Conservation (phyloP, 805 yeast genomes). For the Kazachstania viticola region DNA sequence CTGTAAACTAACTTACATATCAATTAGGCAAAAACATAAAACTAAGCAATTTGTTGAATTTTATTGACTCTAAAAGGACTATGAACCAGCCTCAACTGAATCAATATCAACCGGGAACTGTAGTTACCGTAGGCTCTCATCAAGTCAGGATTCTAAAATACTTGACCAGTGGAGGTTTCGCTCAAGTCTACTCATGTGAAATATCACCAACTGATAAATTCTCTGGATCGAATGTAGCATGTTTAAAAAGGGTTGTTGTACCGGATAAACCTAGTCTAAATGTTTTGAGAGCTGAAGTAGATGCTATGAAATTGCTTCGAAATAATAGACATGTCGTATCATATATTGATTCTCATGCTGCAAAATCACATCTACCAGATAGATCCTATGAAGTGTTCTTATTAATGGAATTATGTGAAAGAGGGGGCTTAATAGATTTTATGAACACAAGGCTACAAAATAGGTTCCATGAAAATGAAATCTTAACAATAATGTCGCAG, state of each 20-base stretch:
- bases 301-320: constrained; percentile 83
- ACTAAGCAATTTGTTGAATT: too few relatives aligned
- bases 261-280: constrained; percentile 81
- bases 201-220: constrained; percentile 42
- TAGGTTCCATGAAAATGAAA: constrained; percentile 56
- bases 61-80: too few relatives aligned
- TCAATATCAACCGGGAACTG: constrained; percentile 66
- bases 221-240: constrained; percentile 47
- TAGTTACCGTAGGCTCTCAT: constrained; percentile 76
- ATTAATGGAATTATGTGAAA: constrained; percentile 69
- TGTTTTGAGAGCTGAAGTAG: constrained; percentile 85
- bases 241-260: constrained; percentile 89
- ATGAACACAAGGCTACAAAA: constrained; percentile 63
- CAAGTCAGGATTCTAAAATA: constrained; percentile 55
- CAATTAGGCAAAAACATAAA: background rate
- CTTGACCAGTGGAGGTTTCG: constrained; percentile 88
- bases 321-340: constrained; percentile 76
- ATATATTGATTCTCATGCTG: constrained; percentile 92
- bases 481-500: constrained; percentile 56
- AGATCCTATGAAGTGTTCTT: constrained; percentile 68
- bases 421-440: constrained; percentile 66
- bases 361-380: constrained; percentile 40
- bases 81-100: constrained; percentile 43
- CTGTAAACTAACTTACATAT: background rate
- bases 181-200: constrained; percentile 79